Base-by-base conservation (phyloP, 2,329 filamentous ascomycete genomes). In the Ascochyta koolunga region DNA sequence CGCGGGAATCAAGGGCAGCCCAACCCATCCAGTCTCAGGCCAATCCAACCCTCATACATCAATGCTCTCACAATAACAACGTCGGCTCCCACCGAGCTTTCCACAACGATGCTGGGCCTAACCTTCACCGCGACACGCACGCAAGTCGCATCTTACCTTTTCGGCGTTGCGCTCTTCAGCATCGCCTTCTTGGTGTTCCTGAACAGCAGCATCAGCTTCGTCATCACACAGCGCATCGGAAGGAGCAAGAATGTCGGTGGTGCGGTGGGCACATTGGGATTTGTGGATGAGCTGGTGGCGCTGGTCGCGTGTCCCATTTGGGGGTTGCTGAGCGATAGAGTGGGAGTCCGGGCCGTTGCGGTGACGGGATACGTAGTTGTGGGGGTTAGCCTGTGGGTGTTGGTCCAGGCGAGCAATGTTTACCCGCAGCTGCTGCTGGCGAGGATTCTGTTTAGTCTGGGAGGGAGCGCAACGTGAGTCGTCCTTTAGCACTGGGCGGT, bases 131-230 rank as follows among this genome's bases (percentile, higher is more conserved):
- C 83, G n/a, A 81, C 79, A 18, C 77, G 77, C 59, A 70, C 79
- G 2, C 85, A 88, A 68, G 79, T 83, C 25, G 73, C 83, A 52
- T 89, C 90, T 25, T 96, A 96, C 74, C 85, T 96, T 31, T 82
- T 92, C 60, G 88, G 88, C 70, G 89, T 95, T 68, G 90, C 89
- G 56, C 86, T 96, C 65, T 93, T 93, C 80, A 91, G 87, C 75
- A 95, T 96, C 69, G 89, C 89, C 49, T 95, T 95, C 78, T 88
- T 96, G 61, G 91, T 96, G 67, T 96, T 96, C 77, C 84, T 96
- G 59, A 95, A 95, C 79, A 89, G 87, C 78, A 88, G 86, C 70
- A 82, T 95, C 55, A 91, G 89, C 50, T 96, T 95, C 76, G 89
- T 95, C 54, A 86, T 96, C 56, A 93, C 90, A 56, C 89, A 93